Conservation (phyloP, 768 basidiomycete species). For the Tulasnella sp. region DNA sequence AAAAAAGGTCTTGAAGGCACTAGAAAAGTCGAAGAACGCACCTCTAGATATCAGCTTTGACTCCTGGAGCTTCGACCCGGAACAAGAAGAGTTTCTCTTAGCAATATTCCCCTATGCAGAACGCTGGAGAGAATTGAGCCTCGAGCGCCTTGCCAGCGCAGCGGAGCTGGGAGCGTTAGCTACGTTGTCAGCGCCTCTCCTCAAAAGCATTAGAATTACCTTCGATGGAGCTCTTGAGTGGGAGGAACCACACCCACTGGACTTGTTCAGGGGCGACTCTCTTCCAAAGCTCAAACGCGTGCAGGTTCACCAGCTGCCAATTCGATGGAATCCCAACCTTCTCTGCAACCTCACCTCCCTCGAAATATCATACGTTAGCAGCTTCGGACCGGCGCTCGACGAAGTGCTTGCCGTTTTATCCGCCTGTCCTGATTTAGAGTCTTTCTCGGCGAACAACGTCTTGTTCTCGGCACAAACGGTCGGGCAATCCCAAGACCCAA, state of each 20-base stretch:
- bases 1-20: not conserved
- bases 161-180: not conserved
- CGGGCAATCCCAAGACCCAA: not conserved
- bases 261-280: not conserved
- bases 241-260: not conserved
- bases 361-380: not conserved
- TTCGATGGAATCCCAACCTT: not conserved
- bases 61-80: not conserved
- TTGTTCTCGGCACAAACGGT: not conserved
- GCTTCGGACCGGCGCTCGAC: not conserved
- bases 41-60: not conserved
- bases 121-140: not conserved
- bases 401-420: not conserved
- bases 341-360: not conserved
- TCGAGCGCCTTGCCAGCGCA: not conserved
- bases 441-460: not conserved
- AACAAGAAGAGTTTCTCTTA: not conserved
- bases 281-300: not conserved
- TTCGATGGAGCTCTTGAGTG: not conserved
- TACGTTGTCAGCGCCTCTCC: not conserved
- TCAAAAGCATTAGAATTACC: not conserved
- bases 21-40: not conserved
- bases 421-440: not conserved
- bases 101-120: not conserved
- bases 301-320: not conserved